These are phyloP conservation scores for Fraxinus angustifolia DNA, from an alignment of 305 asterid species.

Conservation along the genomic window DNA sequence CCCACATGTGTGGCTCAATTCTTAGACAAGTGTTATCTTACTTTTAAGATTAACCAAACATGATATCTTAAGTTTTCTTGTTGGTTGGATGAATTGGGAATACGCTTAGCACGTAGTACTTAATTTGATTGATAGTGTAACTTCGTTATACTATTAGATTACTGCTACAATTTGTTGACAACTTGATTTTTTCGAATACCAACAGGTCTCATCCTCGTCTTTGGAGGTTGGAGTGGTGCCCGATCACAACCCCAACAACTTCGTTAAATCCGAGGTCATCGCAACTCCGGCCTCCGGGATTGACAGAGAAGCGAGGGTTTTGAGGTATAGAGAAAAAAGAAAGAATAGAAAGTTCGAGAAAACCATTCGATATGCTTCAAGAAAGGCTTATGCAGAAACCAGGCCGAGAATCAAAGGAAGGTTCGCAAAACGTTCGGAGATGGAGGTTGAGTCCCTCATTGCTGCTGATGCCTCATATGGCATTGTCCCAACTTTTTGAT, in stretches of 20 bases:
- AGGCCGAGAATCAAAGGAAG: slow-evolving; percentile 70
- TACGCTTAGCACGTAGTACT: background rate
- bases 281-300: slow-evolving; percentile 50
- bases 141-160: background rate
- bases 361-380: slow-evolving; percentile 73
- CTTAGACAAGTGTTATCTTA: background rate
- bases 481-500: slow-evolving; percentile 52
- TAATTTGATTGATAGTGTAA: background rate
- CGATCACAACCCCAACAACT: slow-evolving; percentile 43
- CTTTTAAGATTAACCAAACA: background rate
- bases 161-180: background rate
- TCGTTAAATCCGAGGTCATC: slow-evolving; percentile 28
- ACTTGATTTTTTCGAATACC: background rate
- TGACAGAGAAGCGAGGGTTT: slow-evolving; percentile 77
- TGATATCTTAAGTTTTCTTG: background rate
- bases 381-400: slow-evolving; percentile 33
- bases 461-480: slow-evolving; percentile 39
- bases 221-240: slow-evolving; percentile 83
- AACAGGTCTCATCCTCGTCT: slow-evolving; percentile 54
- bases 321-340: slow-evolving; percentile 82
- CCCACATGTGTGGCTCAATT: background rate
- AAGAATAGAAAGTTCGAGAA: slow-evolving; percentile 68
- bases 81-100: background rate
- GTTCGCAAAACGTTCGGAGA: slow-evolving; percentile 60
- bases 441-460: slow-evolving; percentile 34